These are phyloP conservation scores for Lentinula edodes DNA, from an alignment of 768 basidiomycete genomes.

Conservation along the genomic window DNA sequence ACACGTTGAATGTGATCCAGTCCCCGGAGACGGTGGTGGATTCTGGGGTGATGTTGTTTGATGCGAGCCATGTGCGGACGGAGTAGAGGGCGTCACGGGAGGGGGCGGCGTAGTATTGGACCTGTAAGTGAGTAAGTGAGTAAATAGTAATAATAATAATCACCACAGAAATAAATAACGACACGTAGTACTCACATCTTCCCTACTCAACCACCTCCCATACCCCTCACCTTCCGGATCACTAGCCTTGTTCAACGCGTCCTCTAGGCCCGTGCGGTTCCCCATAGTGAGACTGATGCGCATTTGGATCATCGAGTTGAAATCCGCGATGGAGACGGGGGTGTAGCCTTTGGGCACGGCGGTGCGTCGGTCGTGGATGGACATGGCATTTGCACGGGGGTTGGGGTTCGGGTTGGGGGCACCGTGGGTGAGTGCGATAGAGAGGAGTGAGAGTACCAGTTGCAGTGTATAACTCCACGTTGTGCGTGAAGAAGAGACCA, in stretches of 20 bases:
- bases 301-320: slow-evolving; percentile 17
- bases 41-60: slow-evolving; percentile 30
- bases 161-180: no score
- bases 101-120: slow-evolving; percentile 13
- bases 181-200: slow-evolving; percentile 15
- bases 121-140: slow-evolving; percentile 11
- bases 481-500: neutral
- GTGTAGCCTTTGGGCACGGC: neutral
- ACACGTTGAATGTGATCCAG: slow-evolving; percentile 26
- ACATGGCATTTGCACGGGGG: neutral
- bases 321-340: slow-evolving; percentile 11
- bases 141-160: no score
- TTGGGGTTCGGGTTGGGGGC: neutral
- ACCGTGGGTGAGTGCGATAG: neutral
- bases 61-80: slow-evolving; percentile 37
- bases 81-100: slow-evolving; percentile 17
- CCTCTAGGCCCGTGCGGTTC: slow-evolving; percentile 22
- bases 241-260: slow-evolving; percentile 23
- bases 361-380: neutral
- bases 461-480: neutral
- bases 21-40: slow-evolving; percentile 31
- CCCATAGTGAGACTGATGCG: slow-evolving; percentile 24
- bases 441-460: neutral
- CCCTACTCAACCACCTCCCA: slow-evolving; percentile 22
- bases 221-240: slow-evolving; percentile 20